A percentile compares a stretch with the other conserved stretches of the same genome.
These are phyloP conservation scores for Pyrenopolyporus hunteri DNA, from an alignment of 495 filamentous ascomycete species.

Conservation along the genomic window DNA sequence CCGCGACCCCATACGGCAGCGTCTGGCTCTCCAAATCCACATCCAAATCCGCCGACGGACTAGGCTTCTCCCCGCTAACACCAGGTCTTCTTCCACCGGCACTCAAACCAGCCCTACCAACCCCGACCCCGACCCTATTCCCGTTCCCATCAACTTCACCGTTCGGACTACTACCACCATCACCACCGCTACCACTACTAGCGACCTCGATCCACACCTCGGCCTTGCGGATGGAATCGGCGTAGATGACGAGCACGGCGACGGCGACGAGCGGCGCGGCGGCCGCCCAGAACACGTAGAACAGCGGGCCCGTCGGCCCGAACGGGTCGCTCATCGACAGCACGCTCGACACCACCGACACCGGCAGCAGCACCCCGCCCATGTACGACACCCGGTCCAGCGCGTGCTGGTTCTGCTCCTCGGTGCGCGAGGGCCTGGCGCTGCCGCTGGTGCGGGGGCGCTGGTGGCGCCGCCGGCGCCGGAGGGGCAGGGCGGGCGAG, in stretches of 20 bases:
- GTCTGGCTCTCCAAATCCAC: conserved; percentile 1
- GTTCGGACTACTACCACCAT: background rate
- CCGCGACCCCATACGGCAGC: conserved; percentile 1
- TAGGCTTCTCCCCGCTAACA: background rate
- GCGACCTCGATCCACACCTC: conserved; percentile 54
- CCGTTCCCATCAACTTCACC: background rate
- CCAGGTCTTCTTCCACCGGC: background rate
- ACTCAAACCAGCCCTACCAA: background rate
- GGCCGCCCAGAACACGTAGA: conserved; percentile 52
- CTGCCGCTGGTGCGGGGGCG: background rate
- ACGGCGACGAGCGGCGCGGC: conserved; percentile 43
- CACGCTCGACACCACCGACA: conserved; percentile 50
- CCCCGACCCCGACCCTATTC: conserved; percentile 41
- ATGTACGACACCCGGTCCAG: conserved; percentile 52
- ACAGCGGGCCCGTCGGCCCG: conserved; percentile 41
- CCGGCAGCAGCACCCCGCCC: conserved; percentile 49
- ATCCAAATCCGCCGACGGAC: background rate
- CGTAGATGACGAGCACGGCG: conserved; percentile 48
- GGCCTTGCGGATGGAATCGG: conserved; percentile 50
- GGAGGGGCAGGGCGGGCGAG: background rate
- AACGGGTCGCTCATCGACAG: conserved; percentile 51
- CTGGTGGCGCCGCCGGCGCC: background rate
- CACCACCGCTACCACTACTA: background rate
- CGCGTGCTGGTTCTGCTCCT: conserved; percentile 44
- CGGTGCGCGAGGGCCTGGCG: background rate